phyloP scores from a whole-genome alignment of 1,284 basidiomycete genomes.

The Ustilago loliicola region DNA sequence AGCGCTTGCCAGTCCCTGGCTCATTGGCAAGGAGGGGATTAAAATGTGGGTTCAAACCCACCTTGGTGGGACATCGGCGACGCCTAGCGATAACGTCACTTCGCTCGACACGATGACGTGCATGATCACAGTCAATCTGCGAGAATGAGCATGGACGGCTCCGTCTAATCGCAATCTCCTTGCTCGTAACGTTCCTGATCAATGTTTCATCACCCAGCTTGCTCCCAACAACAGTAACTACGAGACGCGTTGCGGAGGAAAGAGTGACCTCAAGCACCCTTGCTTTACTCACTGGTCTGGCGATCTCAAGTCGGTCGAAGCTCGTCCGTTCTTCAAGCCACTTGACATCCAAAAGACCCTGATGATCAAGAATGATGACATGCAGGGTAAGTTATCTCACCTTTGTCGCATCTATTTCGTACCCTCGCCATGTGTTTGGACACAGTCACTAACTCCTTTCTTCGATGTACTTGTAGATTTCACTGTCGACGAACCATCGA shows the following conservation, averaged over 20 bases:
- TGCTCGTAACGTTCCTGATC: not conserved
- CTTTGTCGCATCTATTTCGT: not conserved
- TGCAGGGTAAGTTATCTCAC: not conserved
- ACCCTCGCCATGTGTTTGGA: not conserved
- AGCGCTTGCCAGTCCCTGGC: too few relatives aligned
- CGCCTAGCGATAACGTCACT: too few relatives aligned
- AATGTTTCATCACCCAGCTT: not conserved
- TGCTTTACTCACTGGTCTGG: slow-evolving; percentile 11
- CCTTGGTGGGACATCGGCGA: too few relatives aligned
- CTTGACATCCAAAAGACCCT: not conserved
- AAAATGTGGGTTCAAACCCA: too few relatives aligned
- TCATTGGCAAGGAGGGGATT: too few relatives aligned
- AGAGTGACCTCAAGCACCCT: slow-evolving; percentile 4
- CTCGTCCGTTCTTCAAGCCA: slow-evolving; percentile 5
- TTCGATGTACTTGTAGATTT: slow-evolving; percentile 4
- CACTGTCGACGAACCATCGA: slow-evolving; percentile 8
- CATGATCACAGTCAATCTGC: too few relatives aligned
- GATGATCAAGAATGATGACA: not conserved
- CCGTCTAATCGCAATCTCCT: not conserved
- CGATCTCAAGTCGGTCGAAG: not conserved
- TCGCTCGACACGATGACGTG: too few relatives aligned
- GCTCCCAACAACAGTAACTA: not conserved
- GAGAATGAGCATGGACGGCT: too few relatives aligned
- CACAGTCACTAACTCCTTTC: not conserved
- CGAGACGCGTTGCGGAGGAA: slow-evolving; percentile 7